Evolutionary conservation across 495 filamentous ascomycete species (phyloP).

Genomic region (Aspergillus olivimuriae): DNA sequence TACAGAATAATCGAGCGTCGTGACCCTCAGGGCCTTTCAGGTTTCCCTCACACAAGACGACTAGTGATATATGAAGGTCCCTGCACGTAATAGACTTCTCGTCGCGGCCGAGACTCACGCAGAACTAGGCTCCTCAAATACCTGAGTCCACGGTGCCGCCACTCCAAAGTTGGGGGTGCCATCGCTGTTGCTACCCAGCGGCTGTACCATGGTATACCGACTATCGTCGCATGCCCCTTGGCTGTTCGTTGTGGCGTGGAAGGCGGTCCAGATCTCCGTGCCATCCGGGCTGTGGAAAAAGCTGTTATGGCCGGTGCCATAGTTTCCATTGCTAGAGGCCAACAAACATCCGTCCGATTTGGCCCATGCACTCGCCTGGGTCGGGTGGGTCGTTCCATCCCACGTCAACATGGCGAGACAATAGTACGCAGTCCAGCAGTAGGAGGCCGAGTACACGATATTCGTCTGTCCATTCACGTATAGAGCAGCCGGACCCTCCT

Average conservation of each 20-base stretch:
- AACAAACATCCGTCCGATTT: slow-evolving; percentile 31
- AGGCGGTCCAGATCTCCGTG: slow-evolving; percentile 41
- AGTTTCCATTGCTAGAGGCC: slow-evolving; percentile 41
- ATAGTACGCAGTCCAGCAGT: slow-evolving; percentile 47
- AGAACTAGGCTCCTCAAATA: neutral
- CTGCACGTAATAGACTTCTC: too few species aligned
- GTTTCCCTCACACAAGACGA: too few species aligned
- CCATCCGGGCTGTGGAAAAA: slow-evolving; percentile 41
- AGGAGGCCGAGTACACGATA: slow-evolving; percentile 44
- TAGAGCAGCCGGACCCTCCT: slow-evolving; percentile 44
- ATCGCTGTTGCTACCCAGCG: slow-evolving; percentile 37
- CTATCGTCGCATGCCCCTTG: slow-evolving; percentile 38
- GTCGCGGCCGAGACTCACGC: neutral
- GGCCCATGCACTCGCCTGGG: slow-evolving; percentile 32
- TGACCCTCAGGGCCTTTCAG: too few species aligned
- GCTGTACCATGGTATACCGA: slow-evolving; percentile 44
- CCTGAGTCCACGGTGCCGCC: slow-evolving; percentile 13
- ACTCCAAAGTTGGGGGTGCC: slow-evolving; percentile 42
- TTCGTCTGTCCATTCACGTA: slow-evolving; percentile 42
- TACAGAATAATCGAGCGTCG: too few species aligned
- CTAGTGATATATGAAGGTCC: too few species aligned
- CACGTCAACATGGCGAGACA: slow-evolving; percentile 44
- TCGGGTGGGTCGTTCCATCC: slow-evolving; percentile 30
- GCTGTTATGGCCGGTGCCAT: slow-evolving; percentile 49
- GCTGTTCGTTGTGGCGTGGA: slow-evolving; percentile 40